Conservation (phyloP, 2,329 filamentous ascomycete genomes). For the Aspergillus thermomutatus region DNA sequence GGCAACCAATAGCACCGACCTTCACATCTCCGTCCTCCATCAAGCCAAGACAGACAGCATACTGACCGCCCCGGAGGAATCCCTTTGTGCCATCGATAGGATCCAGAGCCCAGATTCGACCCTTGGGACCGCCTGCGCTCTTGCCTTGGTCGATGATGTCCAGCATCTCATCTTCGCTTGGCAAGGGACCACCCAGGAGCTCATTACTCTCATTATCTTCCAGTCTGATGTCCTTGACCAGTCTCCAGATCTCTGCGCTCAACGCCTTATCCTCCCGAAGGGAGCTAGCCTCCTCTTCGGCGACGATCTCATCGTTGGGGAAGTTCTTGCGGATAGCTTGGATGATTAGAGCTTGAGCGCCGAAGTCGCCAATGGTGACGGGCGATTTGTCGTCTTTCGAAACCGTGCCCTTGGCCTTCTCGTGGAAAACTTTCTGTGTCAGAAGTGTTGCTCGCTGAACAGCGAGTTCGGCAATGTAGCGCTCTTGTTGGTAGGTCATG, state of each 20-base stretch:
- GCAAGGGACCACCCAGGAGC: constrained; percentile 66
- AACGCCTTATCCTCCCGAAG: constrained; percentile 70
- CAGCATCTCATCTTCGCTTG: constrained; percentile 60
- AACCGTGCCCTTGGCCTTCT: constrained; percentile 90
- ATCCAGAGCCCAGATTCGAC: constrained; percentile 89
- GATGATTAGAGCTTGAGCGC: constrained; percentile 95
- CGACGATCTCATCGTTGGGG: constrained; percentile 85
- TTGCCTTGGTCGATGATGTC: constrained; percentile 56
- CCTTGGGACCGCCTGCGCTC: constrained; percentile 38
- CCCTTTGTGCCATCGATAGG: constrained; percentile 98
- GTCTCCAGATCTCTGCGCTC: constrained; percentile 74
- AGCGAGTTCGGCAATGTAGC: constrained; percentile 78
- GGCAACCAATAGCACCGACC: constrained; percentile 91
- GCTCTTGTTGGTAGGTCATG: constrained; percentile 68
- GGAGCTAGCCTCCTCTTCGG: constrained; percentile 85
- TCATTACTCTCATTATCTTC: constrained; percentile 63
- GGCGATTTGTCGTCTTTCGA: constrained; percentile 94
- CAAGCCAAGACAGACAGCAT: constrained; percentile 88
- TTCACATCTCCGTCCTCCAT: constrained; percentile 92
- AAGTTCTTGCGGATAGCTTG: constrained; percentile 85
- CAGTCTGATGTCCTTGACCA: constrained; percentile 71
- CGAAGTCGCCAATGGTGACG: constrained; percentile 97
- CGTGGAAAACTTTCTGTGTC: constrained; percentile 75
- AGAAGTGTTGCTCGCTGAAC: constrained; percentile 78
- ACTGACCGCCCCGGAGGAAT: constrained; percentile 92